Base-by-base conservation (phyloP, 202 grass and related monocot species). In the Carex arenaria region DNA sequence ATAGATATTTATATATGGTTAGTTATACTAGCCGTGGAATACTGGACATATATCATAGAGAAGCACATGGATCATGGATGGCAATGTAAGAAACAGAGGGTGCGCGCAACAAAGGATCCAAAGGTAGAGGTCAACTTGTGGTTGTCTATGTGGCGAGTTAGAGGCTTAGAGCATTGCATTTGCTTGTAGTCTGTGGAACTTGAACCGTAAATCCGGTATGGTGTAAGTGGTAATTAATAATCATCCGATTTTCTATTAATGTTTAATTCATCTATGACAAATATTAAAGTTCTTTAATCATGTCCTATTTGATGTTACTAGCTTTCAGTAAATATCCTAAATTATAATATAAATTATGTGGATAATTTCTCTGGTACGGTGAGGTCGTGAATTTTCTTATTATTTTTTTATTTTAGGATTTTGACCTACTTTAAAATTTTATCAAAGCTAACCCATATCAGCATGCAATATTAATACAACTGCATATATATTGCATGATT, bases 1-100 rank as follows among this genome's bases (percentile, higher is more conserved):
- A 70, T 45, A 26, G 23, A 45, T 81, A 65, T 64, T 45, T 22
- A 72, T 72, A 45, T 81, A 18, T 17, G 57, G 26, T 82, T 56
- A 82, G 63, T 67, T 82, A 68, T 66, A 81, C 36, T 81, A 81
- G 78, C 38, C 74, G 51, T 61, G 78, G 45, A 78, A 28, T 66
- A 26, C 1, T 51, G 47, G n/a, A 17, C 28, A 65, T 42, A 53
- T 26, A 26, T 26, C 26, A 26, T 18, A 82, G 12, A 83, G 47
- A 60, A 87, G 85, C 53, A 78, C 30, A 59, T 38, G 73, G 26
- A 26, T 26, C 26, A 59, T 59, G 73, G 51, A 59, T 34, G 31
- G 23, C 28, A 18, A 77, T n/a, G 26, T 32, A 30, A 51, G 68
- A 72, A 0, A 69, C 3, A 43, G 17, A 19, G 2, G 36, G 7